A percentile compares a stretch with the other conserved stretches of the same genome.
phyloP scores from a whole-genome alignment of 2,329 filamentous ascomycete genomes.

The Scleromitrula shiraiana region DNA sequence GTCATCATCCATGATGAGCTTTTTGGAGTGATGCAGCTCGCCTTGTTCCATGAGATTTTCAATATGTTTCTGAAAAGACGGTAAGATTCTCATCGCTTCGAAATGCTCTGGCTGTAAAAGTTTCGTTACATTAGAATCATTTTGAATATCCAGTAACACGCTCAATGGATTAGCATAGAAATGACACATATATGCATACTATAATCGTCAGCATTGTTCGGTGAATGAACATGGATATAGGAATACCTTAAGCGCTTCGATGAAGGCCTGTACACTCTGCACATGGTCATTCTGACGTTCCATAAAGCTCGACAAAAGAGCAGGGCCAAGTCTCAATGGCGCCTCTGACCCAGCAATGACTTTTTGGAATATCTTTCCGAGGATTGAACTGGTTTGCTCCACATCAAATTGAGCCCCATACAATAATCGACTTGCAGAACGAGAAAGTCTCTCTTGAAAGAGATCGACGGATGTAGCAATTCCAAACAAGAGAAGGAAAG shows the following conservation, averaged over 20 bases:
- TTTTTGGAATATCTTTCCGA: slow-evolving; percentile 63
- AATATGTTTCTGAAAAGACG: slow-evolving; percentile 56
- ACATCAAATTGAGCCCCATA: slow-evolving; percentile 70
- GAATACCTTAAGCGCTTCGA: slow-evolving; percentile 58
- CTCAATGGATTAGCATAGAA: slow-evolving; percentile 74
- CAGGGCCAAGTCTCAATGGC: slow-evolving; percentile 54
- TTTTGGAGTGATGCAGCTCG: slow-evolving; percentile 37
- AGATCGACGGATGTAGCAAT: slow-evolving; percentile 76
- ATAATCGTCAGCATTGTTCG: slow-evolving; percentile 14
- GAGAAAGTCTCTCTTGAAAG: slow-evolving; percentile 65
- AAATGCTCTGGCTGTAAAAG: slow-evolving; percentile 51
- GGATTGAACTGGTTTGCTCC: slow-evolving; percentile 60
- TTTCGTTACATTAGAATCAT: slow-evolving; percentile 26
- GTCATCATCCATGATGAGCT: slow-evolving; percentile 52
- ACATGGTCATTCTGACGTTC: slow-evolving; percentile 71
- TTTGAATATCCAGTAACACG: slow-evolving; percentile 42
- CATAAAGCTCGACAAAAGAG: slow-evolving; percentile 53
- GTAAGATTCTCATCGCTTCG: slow-evolving; percentile 58
- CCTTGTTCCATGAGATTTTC: slow-evolving; percentile 40
- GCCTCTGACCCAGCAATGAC: slow-evolving; percentile 52
- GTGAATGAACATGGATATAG: neutral
- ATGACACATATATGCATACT: slow-evolving; percentile 82
- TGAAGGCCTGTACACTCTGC: slow-evolving; percentile 65
- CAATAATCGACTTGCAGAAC: slow-evolving; percentile 58
- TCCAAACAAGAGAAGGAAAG: slow-evolving; percentile 69